Evolutionary conservation across 768 basidiomycete genomes (phyloP), one percentile per base, ranked within the genome.

Genomic region (Russula brevipes): DNA sequence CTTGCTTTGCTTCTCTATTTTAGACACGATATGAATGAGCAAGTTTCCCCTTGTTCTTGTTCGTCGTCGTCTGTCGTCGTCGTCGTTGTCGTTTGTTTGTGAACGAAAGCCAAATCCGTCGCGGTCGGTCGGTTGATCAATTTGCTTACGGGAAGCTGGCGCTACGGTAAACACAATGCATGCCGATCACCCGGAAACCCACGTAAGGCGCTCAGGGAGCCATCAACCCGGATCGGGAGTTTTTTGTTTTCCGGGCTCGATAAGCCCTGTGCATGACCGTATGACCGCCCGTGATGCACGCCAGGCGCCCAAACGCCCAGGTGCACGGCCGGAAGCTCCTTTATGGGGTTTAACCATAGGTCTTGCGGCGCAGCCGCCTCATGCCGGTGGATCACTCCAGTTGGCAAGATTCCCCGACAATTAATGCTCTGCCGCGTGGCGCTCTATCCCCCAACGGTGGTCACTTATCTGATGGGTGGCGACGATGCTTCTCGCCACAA

Each of bases 61-160:
- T 14, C 12, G 41, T 42, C 16, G 41, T 24, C 24, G 24, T 47
- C 33, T 10, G 57, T 17, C n/a, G 53, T n/a, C 2, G 60, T 54
- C 16, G 38, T 38, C 9, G 30, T 38, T 17, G 50, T 57, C 8
- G 24, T 33, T 19, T 14, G 16, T 17, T 45, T 39, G 54, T 24
- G 24, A 38, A 65, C 56, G 41, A 42, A 4, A 39, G 35, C 11
- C 50, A 36, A 44, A 33, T 30, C 57, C n/a, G 57, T 31, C n/a
- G n/a, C n/a, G n/a, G n/a, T n/a, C n/a, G 5, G 19, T n/a, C 63
- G 63, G 63, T 24, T 24, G n/a, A 33, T 44, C 63, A 56, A 60
- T 64, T 64, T 51, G 54, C 54, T 60, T 55, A 64, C 63, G 57
- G 63, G 63, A 60, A 54, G 54, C 47, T 64, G 63, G 63, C 63